Conservation (phyloP, 148 eudicot species). For the Heliosperma pusillum region DNA sequence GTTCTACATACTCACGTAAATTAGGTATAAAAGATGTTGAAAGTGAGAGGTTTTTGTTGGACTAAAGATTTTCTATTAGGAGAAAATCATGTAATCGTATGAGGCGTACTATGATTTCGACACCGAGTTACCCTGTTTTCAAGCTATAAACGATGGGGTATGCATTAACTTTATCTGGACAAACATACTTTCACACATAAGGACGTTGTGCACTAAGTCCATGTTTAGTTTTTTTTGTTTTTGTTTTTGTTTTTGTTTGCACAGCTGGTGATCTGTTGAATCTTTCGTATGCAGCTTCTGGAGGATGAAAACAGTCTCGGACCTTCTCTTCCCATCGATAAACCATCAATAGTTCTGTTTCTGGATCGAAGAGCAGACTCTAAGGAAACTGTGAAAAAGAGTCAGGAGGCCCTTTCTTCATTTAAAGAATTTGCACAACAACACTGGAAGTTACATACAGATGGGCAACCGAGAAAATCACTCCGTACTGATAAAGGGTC, state of each 20-base stretch:
- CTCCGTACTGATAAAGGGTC: conserved; percentile 34
- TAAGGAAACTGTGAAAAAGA: conserved; percentile 37
- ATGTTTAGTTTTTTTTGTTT: neutral
- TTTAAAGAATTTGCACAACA: conserved; percentile 59
- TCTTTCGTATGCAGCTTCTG: conserved; percentile 48
- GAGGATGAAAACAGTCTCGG: conserved; percentile 43
- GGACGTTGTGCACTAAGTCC: conserved; percentile 2
- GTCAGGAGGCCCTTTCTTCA: conserved; percentile 54
- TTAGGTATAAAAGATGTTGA: neutral
- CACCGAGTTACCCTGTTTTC: neutral
- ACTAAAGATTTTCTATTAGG: neutral
- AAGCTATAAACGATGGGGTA: neutral
- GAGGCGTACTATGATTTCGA: neutral
- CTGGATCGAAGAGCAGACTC: conserved; percentile 71
- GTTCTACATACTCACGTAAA: neutral
- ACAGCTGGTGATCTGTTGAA: neutral
- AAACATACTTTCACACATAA: neutral
- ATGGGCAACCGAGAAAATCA: conserved; percentile 31
- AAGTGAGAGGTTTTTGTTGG: neutral
- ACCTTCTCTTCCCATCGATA: conserved; percentile 56
- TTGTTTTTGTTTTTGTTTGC: neutral
- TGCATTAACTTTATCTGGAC: neutral
- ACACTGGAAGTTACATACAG: conserved; percentile 25
- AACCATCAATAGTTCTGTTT: conserved; percentile 75
- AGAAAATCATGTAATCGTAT: neutral